Evolutionary conservation across 2,329 filamentous ascomycete species (phyloP).

Genomic region (Cadophora malorum): DNA sequence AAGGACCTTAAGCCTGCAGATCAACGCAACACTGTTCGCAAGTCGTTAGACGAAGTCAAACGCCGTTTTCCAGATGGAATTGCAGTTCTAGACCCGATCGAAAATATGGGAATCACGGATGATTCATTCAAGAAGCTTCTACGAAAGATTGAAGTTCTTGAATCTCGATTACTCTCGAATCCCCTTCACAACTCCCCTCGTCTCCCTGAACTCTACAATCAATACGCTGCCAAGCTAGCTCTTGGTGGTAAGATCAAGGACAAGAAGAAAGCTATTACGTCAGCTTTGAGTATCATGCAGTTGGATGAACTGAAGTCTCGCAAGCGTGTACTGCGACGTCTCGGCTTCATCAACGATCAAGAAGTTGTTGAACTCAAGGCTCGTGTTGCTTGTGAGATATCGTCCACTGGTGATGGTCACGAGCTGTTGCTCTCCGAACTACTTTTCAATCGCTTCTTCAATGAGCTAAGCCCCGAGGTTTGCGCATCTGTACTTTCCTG

Average conservation of each 20-base stretch:
- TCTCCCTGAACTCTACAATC: conserved; percentile 82
- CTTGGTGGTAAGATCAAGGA: conserved; percentile 81
- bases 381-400: conserved; percentile 96
- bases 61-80: conserved; percentile 92
- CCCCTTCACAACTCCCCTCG: conserved; percentile 90
- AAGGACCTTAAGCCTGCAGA: conserved; percentile 73
- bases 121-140: conserved; percentile 93
- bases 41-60: conserved; percentile 77
- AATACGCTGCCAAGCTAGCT: conserved; percentile 82
- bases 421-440: conserved; percentile 92
- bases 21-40: conserved; percentile 72
- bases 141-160: conserved; percentile 94
- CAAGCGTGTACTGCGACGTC: conserved; percentile 90
- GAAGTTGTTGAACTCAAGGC: conserved; percentile 98
- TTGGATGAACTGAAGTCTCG: conserved; percentile 95
- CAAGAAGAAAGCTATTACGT: conserved; percentile 84
- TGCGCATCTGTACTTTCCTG: conserved; percentile 86
- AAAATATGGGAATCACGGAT: conserved; percentile 94
- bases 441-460: conserved; percentile 97
- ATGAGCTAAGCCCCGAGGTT: conserved; percentile 87
- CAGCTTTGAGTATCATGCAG: conserved; percentile 87
- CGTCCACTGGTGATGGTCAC: conserved; percentile 80
- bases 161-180: conserved; percentile 86
- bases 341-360: conserved; percentile 93
- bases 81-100: conserved; percentile 87